Percentiles rank a stretch among this genome's conserved stretches.
Evolutionary conservation across 1,139 yeast species (phyloP).

Genomic region (Taphrina deformans): DNA sequence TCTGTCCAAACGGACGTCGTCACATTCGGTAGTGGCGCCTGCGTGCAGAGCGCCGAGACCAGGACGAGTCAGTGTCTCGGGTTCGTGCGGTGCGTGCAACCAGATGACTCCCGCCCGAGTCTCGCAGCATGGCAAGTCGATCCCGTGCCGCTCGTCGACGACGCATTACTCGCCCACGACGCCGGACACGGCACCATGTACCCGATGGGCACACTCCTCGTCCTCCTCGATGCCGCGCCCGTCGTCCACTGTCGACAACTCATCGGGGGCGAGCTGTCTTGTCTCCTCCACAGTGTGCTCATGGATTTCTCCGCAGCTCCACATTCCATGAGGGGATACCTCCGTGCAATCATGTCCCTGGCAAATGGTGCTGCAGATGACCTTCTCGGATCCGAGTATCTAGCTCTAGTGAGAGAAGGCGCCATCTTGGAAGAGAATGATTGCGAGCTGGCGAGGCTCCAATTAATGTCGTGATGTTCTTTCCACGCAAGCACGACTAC

Average conservation of each 20-base stretch:
- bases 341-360: not conserved
- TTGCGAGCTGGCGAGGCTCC: not conserved
- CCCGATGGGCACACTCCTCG: constrained; percentile 5
- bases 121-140: constrained; percentile 12
- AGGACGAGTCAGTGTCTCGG: not conserved
- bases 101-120: not conserved
- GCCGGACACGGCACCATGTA: not conserved
- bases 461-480: not conserved
- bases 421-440: not conserved
- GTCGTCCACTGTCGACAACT: not conserved
- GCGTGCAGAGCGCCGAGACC: not conserved
- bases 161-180: not conserved
- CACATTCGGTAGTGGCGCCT: constrained; percentile 27
- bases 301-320: constrained; percentile 17
- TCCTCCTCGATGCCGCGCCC: not conserved
- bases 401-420: not conserved
- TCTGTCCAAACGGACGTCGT: not conserved
- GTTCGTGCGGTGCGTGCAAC: constrained; percentile 10
- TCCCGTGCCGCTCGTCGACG: constrained; percentile 28
- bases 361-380: not conserved
- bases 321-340: constrained; percentile 17
- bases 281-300: not conserved
- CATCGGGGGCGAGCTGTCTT: not conserved
- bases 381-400: not conserved
- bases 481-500: too few species aligned